Percentiles rank a stretch among this genome's conserved stretches.
phyloP scores from a whole-genome alignment of 2,329 filamentous ascomycete genomes.

The Alternaria arbusti region DNA sequence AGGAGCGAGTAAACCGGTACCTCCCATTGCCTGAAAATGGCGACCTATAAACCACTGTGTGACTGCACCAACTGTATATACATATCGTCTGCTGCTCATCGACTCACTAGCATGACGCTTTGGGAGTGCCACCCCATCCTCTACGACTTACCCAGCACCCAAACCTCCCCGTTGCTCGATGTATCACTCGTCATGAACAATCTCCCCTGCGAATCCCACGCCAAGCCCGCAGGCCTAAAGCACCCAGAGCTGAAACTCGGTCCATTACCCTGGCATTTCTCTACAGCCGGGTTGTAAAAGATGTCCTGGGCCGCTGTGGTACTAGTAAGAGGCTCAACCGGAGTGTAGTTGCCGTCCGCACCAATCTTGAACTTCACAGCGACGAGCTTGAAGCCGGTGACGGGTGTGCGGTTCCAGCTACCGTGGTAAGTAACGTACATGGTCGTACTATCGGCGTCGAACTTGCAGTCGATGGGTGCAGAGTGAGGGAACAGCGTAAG shows the following conservation, averaged over 20 bases:
- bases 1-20: neutral
- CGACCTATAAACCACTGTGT: neutral
- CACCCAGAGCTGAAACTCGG: constrained; percentile 51
- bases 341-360: constrained; percentile 46
- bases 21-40: neutral
- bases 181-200: constrained; percentile 62
- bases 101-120: neutral
- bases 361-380: constrained; percentile 52
- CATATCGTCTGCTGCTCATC: neutral
- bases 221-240: constrained; percentile 67
- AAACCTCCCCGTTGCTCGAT: constrained; percentile 37
- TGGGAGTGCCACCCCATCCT: neutral
- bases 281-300: constrained; percentile 61
- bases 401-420: constrained; percentile 64
- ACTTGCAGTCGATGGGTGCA: constrained; percentile 74
- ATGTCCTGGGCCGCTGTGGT: constrained; percentile 59
- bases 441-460: constrained; percentile 61
- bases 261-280: constrained; percentile 56
- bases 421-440: constrained; percentile 75
- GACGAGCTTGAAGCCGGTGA: constrained; percentile 59
- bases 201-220: constrained; percentile 55
- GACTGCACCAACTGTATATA: neutral
- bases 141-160: constrained; percentile 40
- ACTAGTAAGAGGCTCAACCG: constrained; percentile 54
- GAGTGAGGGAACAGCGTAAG: constrained; percentile 69